Conservation (phyloP, 129 eudicot species). For the Artemisia tridentata region DNA sequence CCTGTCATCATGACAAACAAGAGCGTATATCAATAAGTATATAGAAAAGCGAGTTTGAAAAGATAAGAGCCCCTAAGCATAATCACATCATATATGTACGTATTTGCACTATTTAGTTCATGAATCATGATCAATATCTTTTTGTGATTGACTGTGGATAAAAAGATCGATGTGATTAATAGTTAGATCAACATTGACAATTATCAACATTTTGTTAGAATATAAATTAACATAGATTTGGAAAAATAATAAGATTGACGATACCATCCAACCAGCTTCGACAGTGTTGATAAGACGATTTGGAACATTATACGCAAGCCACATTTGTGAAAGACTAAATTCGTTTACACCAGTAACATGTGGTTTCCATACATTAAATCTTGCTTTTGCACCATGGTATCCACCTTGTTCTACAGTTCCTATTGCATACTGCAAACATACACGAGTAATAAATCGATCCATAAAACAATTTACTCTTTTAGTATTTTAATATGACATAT, state of each 20-base stretch:
- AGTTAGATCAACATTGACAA: background rate
- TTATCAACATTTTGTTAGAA: background rate
- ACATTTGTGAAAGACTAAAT: background rate
- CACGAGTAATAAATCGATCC: too few species aligned
- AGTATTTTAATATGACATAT: too few species aligned
- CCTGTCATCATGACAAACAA: background rate
- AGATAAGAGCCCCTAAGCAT: too few species aligned
- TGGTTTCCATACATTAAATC: background rate
- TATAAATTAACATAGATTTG: background rate
- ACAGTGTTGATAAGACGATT: background rate
- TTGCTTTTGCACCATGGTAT: background rate
- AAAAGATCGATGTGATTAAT: too few species aligned
- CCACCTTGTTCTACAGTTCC: background rate
- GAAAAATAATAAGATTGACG: background rate
- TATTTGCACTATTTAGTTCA: too few species aligned
- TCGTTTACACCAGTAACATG: background rate
- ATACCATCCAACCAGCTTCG: conserved; percentile 1
- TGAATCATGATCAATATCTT: too few species aligned
- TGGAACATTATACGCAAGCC: background rate
- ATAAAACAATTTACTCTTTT: too few species aligned
- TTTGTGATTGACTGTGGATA: too few species aligned
- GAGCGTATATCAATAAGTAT: background rate
- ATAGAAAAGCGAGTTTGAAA: background rate
- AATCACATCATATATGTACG: too few species aligned
- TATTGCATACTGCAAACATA: background rate